Percentiles rank a stretch among this genome's conserved stretches.
phyloP scores from a whole-genome alignment of 257 asterid species.

The Ligustrum vulgare region DNA sequence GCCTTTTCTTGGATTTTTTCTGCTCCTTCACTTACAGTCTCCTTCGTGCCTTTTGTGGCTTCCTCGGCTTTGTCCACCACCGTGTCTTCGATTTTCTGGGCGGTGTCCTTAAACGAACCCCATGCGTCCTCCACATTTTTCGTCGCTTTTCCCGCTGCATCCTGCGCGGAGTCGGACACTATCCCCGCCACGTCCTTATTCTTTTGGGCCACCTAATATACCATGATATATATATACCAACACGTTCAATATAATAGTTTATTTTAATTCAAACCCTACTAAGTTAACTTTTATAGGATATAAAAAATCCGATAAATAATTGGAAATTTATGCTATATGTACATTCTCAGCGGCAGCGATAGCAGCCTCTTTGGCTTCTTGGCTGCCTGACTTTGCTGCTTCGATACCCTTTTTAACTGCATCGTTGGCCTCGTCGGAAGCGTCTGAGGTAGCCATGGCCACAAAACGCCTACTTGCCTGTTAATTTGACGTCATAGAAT shows the following conservation, averaged over 20 bases:
- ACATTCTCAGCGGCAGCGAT: conserved; percentile 42
- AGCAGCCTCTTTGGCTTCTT: conserved; percentile 48
- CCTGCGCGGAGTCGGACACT: conserved; percentile 51
- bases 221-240: neutral
- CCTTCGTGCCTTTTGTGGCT: conserved; percentile 34
- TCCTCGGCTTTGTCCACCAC: conserved; percentile 54
- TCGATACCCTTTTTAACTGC: conserved; percentile 51
- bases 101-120: conserved; percentile 55
- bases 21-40: conserved; percentile 32
- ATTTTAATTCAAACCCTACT: no score
- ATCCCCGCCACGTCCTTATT: conserved; percentile 51
- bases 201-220: conserved; percentile 40
- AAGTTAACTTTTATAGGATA: no score
- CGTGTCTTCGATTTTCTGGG: conserved; percentile 60
- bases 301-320: no score
- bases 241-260: neutral
- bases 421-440: conserved; percentile 42
- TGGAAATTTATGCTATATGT: neutral
- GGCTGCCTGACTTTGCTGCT: conserved; percentile 50
- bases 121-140: conserved; percentile 57
- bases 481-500: neutral
- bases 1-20: conserved; percentile 36
- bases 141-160: conserved; percentile 56
- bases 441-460: conserved; percentile 39
- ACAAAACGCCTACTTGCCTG: conserved; percentile 34